Base-by-base conservation (phyloP, 352 stramenopile genomes). In the Thalassiosira livingstoniorum region DNA sequence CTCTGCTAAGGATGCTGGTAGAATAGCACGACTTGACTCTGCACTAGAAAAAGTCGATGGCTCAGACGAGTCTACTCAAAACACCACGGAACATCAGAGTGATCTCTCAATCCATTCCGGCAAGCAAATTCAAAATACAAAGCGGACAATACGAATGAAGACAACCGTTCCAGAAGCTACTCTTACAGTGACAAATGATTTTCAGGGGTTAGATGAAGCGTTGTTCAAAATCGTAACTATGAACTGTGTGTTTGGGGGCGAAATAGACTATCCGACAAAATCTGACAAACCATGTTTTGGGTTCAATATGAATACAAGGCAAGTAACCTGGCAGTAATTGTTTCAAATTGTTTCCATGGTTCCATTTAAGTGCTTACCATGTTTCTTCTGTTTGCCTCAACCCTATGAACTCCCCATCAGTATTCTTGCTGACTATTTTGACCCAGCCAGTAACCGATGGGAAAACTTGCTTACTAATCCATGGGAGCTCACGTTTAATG, bases 361-460 rank as follows among this genome's bases (percentile, higher is more conserved):
- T 7, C 21, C 27, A 29, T 58, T 7, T 25, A 29, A 11, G n/a
- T 58, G 47, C 47, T 29, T 58, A 23, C 47, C 21, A 15, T 29
- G 4, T 58, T 58, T n/a, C 27, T 23, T 58, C 21, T 58, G 21
- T 7, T 15, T 47, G 15, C 15, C 39, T 58, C 15, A 47, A n/a
- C n/a, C n/a, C n/a, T 47, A 47, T 47, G 7, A 18, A 18, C 39
- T 15, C 39, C 15, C 7, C 23, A 85, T 47, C 39, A 58, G 83
- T 29, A 84, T 95, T 64, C 60, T 91, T 54, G 84, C 88, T n/a
- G 89, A 95, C 64, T 95, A 94, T 57, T 95, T 95, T 80, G 90
- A 95, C 77, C 78, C 78, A 47, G 87, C 83, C 27, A 86, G 73
- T 53, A 86, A 87, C 72, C 66, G 85, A 45, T 95, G 91, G 91